Base-by-base conservation (phyloP, 352 stramenopile species). In the Pseudoperonospora humuli region DNA sequence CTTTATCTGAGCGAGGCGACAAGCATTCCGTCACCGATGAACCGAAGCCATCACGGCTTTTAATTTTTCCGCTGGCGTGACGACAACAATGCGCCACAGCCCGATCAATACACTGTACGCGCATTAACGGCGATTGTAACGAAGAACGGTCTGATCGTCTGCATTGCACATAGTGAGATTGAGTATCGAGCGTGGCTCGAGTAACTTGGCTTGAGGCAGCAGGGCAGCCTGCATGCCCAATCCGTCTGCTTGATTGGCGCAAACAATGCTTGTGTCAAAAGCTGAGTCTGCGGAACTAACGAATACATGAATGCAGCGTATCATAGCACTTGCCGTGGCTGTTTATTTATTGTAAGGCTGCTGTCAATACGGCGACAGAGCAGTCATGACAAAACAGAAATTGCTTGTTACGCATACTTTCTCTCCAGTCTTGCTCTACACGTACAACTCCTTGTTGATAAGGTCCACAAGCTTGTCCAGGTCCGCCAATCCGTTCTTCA, bases 401-500 rank as follows among this genome's bases (percentile, higher is more conserved):
- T 49, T 24, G 19, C 25, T 40, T n/a, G 23, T 39, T 13, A 43
- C 18, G n/a, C 19, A 37, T 9, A 20, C 8, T 39, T 26, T 18
- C 24, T 39, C 31, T 34, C 23, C 28, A 25, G 21, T 37, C 20
- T 44, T 33, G 31, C 14, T 56, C 56, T 81, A 73, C 42, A 75
- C 36, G 7, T 61, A 38, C 15, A 91, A 65, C 49, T 86, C 72
- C 7, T 39, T 57, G 27, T 86, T 60, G 33, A 93, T 86, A 27
- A 88, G 63, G 9, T 64, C 50, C 33, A 89, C 63, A 28, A 93
- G 77, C 44, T 84, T 78, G 44, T 80, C 63, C 18, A 95, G 57
- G 25, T 94, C 82, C 0, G 74, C 78, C 14, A 95, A 64, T 8
- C 84, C 84, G 39, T 82, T 80, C 57, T 91, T 94, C 20, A 94